These are phyloP conservation scores for Didymella segeticola DNA, from an alignment of 2,329 filamentous ascomycete species.

Conservation along the genomic window DNA sequence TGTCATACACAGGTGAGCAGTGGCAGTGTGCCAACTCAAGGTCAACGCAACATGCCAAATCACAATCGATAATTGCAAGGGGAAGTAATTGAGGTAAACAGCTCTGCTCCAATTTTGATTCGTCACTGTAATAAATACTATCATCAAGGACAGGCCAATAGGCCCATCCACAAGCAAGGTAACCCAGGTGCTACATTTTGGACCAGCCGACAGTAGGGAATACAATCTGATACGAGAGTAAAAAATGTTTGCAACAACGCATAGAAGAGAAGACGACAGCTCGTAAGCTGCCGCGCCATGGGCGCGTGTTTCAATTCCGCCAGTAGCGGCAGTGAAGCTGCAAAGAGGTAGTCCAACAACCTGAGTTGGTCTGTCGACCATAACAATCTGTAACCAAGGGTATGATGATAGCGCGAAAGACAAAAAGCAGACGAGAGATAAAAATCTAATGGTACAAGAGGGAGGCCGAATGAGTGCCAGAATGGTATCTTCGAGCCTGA, in stretches of 20 bases:
- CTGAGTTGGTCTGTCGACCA: slow-evolving; percentile 17
- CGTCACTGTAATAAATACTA: slow-evolving; percentile 24
- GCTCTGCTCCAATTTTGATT: slow-evolving; percentile 26
- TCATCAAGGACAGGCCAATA: slow-evolving; percentile 17
- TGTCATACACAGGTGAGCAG: not conserved
- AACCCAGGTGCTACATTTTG: slow-evolving; percentile 36
- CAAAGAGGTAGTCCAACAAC: slow-evolving; percentile 10
- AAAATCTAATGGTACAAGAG: slow-evolving; percentile 40
- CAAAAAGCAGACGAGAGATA: slow-evolving; percentile 14
- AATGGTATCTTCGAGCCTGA: slow-evolving; percentile 38
- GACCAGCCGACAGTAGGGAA: slow-evolving; percentile 29
- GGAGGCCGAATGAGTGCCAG: slow-evolving; percentile 41
- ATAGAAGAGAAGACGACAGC: slow-evolving; percentile 20
- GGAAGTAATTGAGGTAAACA: slow-evolving; percentile 1
- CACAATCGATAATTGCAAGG: not conserved
- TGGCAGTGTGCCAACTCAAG: not conserved
- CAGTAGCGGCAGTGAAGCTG: slow-evolving; percentile 9
- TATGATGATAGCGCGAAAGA: slow-evolving; percentile 21
- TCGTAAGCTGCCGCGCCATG: slow-evolving; percentile 33
- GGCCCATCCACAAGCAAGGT: slow-evolving; percentile 15
- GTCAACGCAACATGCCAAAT: not conserved
- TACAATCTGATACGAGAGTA: slow-evolving; percentile 20
- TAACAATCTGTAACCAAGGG: slow-evolving; percentile 19
- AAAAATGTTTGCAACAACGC: slow-evolving; percentile 19
- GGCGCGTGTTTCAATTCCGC: slow-evolving; percentile 29